Conservation (phyloP, 257 asterid genomes). For the Asclepias syriaca region DNA sequence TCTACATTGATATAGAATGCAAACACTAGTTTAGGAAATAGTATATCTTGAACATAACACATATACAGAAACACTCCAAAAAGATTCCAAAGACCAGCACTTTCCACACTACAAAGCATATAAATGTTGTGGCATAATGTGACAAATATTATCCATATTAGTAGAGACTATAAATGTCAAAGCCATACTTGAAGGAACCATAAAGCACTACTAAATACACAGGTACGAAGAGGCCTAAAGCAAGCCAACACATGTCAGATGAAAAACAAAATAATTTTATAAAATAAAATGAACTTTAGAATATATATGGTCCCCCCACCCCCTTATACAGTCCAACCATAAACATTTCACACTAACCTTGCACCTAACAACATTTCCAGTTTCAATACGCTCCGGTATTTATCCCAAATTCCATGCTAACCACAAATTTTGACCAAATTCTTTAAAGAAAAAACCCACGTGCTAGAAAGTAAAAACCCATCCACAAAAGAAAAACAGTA, state of each 20-base stretch:
- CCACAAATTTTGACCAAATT: conserved; percentile 5
- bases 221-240: not conserved
- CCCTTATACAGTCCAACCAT: conserved; percentile 24
- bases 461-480: not conserved
- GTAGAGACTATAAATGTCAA: not conserved
- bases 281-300: conserved; percentile 1
- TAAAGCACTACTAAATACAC: not conserved
- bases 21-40: not conserved
- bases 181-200: not conserved
- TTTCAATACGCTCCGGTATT: not conserved
- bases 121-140: not conserved
- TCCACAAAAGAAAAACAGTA: not conserved
- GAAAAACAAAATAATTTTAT: conserved; percentile 23
- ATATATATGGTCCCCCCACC: conserved; percentile 24
- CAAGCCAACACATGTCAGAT: conserved; percentile 20
- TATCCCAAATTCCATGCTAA: not conserved
- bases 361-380: conserved; percentile 19
- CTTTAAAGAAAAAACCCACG: conserved; percentile 4
- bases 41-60: not conserved
- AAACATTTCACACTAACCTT: conserved; percentile 27
- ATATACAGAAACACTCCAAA: not conserved
- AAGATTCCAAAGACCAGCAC: not conserved
- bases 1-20: not conserved
- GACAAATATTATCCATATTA: not conserved
- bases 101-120: not conserved